These are phyloP conservation scores for Apophysomyces ossiformis DNA, from an alignment of 371 early-diverging fungal genomes.

Conservation along the genomic window DNA sequence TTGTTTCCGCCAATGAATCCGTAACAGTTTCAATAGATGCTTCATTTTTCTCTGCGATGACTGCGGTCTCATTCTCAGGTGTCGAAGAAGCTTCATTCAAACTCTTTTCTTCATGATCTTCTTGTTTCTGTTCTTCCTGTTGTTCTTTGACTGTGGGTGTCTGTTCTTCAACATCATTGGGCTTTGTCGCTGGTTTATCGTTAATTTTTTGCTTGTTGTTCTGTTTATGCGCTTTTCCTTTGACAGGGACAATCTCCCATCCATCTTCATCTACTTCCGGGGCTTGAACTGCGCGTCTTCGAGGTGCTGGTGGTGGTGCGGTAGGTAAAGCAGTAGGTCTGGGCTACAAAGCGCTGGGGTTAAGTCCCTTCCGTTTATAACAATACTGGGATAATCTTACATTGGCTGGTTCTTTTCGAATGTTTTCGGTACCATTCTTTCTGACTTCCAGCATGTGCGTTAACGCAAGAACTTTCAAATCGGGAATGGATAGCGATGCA, in stretches of 20 bases:
- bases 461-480: slow-evolving; percentile 90
- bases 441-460: slow-evolving; percentile 85
- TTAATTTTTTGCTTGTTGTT: slow-evolving; percentile 13
- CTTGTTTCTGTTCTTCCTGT: not conserved
- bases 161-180: slow-evolving; percentile 7
- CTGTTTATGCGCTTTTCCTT: slow-evolving; percentile 22
- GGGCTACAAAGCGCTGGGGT: slow-evolving; percentile 16
- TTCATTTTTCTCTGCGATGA: slow-evolving; percentile 8
- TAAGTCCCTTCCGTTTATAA: not conserved
- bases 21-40: slow-evolving; percentile 16
- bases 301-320: slow-evolving; percentile 44
- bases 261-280: slow-evolving; percentile 55
- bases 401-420: slow-evolving; percentile 66
- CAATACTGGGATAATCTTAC: slow-evolving; percentile 25
- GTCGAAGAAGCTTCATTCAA: not conserved
- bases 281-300: slow-evolving; percentile 12
- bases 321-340: slow-evolving; percentile 46
- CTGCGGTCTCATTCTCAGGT: not conserved
- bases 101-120: too few relatives aligned
- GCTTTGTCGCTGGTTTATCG: slow-evolving; percentile 24
- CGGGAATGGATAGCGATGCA: slow-evolving; percentile 79
- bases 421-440: slow-evolving; percentile 63
- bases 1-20: slow-evolving; percentile 12
- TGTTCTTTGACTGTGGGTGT: not conserved
- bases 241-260: slow-evolving; percentile 47